Evolutionary conservation across 306 rosid genomes (phyloP), one percentile per base, ranked within the genome.

Genomic region (Vachellia pachyceras): DNA sequence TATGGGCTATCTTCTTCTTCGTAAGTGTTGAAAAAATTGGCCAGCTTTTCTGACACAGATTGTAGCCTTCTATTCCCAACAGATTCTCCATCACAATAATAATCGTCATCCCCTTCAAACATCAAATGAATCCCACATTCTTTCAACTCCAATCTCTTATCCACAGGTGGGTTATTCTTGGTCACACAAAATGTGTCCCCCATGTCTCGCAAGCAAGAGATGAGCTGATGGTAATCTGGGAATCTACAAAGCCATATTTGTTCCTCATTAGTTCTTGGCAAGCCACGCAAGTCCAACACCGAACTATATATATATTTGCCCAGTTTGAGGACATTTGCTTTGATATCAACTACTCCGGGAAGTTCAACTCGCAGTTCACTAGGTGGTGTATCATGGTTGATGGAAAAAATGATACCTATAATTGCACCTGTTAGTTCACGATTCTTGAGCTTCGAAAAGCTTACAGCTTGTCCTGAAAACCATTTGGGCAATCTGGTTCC

Each of bases 401-500:
- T 85, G 39, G 93, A 87, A 67, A 92, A 20, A 29, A 90, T 77
- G 47, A 80, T 88, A 17, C 88, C 88, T 41, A 90, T 44, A 22
- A 86, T 65, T 29, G 85, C 84, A 52, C 88, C 83, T 82, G 74
- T 87, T 73, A 87, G 70, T 36, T 74, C 82, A 54, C 76, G 73
- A 81, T 87, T 87, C 79, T 80, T 79, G 52, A 17, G 77, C 46
- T 86, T 82, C 33, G 89, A 75, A 77, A 87, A 89, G 76, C 64
- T 78, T 6, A 92, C 81, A 61, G 49, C 60, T 60, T 79, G 78
- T 78, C 80, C 77, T 46, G 86, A 80, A 76, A 89, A 84, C 97
- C 94, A 90, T 64, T 85, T 84, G 9, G 93, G 94, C 69, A 92
- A 79, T 74, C 50, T 82, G 68, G 79, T 74, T 82, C 97, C 93